These are phyloP conservation scores for Pseudozyma hubeiensis DNA, from an alignment of 1,284 basidiomycete genomes.

Conservation along the genomic window DNA sequence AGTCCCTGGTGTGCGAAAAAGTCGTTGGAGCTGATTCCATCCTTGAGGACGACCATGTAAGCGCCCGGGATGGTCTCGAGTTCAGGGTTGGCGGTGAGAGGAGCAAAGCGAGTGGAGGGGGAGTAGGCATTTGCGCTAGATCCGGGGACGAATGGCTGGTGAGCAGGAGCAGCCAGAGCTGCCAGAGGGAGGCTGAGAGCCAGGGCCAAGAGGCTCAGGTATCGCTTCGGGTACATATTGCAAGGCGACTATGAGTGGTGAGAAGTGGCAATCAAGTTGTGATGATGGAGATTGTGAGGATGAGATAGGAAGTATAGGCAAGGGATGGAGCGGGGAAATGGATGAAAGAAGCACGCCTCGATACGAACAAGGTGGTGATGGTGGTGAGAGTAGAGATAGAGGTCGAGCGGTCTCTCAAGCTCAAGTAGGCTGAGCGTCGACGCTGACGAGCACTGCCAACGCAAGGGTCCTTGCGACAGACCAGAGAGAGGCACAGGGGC, in stretches of 20 bases:
- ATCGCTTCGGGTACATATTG: constrained; percentile 52
- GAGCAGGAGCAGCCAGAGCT: constrained; percentile 47
- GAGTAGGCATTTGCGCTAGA: constrained; percentile 48
- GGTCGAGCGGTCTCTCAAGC: constrained; percentile 5
- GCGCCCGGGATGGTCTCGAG: constrained; percentile 59
- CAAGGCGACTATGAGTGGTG: not conserved
- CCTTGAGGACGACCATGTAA: constrained; percentile 68
- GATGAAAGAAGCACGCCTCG: no score
- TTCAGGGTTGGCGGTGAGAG: constrained; percentile 50
- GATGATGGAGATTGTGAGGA: not conserved
- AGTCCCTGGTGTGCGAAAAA: constrained; percentile 60
- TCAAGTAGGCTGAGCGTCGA: constrained; percentile 18
- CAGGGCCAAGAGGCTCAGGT: constrained; percentile 50
- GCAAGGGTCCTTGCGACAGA: constrained; percentile 1
- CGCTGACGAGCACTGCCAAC: constrained; percentile 17
- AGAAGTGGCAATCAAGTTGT: not conserved
- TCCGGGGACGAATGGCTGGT: constrained; percentile 53
- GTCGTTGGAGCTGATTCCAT: constrained; percentile 51
- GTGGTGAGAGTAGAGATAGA: constrained; percentile 17
- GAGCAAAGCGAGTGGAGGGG: constrained; percentile 47
- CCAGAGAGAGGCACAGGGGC: constrained; percentile 1
- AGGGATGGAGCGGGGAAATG: no score
- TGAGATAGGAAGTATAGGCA: constrained; percentile 1
- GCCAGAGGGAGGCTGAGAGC: constrained; percentile 48
- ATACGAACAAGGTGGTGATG: constrained; percentile 10